Evolutionary conservation across 2,329 filamentous ascomycete genomes (phyloP), one percentile per base, ranked within the genome.

Genomic region (Ophiocordyceps camponoti-saundersi): DNA sequence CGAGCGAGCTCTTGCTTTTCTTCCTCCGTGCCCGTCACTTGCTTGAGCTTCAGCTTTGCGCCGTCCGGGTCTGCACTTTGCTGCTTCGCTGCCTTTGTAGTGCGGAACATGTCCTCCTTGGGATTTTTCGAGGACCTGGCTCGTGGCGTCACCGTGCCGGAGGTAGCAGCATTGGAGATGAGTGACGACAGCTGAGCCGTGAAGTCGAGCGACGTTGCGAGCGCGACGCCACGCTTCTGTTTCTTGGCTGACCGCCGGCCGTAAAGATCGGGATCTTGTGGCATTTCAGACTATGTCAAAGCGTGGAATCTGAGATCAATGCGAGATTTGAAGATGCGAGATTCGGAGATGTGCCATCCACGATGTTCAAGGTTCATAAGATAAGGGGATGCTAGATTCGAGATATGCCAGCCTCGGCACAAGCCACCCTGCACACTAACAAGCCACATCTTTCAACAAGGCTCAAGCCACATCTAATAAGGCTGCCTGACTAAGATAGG

Each of bases 111-210:
- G 44, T 83, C 75, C 6, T 63, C 56, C 52, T 67, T 72, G 46
- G 61, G 59, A 61, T 57, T 64, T 55, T 59, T 70, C 60, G 53
- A 62, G 50, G 73, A 56, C 30, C 80, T 73, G 43, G 62, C 49
- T 23, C 66, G 65, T n/a, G 62, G 54, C 49, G 67, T 61, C 48
- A 63, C 49, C 48, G 68, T 56, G 21, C 65, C 53, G 22, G 72
- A 61, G 32, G 72, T 66, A 6, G 62, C 54, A 12, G 63, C 52
- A 50, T 68, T 70, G 47, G 81, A 70, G 65, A 95, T 86, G 47
- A 95, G 78, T 43, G 81, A 85, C 55, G 84, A 82, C 51, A 96
- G 77, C 53, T 92, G 85, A 12, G 86, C 85, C n/a, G 84, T 80
- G 67, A 98, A 96, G 59, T 87, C 80, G 47, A 95, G 77, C 42